Evolutionary conservation across 495 filamentous ascomycete genomes (phyloP).

Genomic region (Pyronema omphalodes): DNA sequence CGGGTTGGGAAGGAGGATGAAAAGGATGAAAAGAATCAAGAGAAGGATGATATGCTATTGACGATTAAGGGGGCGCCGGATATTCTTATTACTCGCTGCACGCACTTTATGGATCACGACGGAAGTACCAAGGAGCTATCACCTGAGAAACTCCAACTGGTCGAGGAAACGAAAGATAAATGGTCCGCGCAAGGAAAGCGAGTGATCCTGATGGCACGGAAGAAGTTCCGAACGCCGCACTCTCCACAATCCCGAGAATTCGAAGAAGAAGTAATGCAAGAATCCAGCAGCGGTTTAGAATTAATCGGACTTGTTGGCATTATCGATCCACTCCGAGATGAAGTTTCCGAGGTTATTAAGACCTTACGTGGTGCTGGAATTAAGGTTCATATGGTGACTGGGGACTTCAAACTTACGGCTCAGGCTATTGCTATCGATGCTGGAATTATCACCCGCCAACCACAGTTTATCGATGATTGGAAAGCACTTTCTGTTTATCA

Average conservation of each 20-base stretch:
- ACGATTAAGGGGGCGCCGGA: conserved; percentile 50
- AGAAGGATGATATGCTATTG: conserved; percentile 13
- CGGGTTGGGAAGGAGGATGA: too few species aligned
- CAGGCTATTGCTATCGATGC: conserved; percentile 47
- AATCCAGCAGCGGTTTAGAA: conserved; percentile 27
- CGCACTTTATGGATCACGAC: conserved; percentile 30
- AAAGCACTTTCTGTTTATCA: conserved; percentile 16
- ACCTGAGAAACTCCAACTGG: conserved; percentile 20
- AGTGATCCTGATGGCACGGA: conserved; percentile 46
- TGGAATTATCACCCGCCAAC: conserved; percentile 40
- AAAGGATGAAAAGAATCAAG: too few species aligned
- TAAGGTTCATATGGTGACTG: conserved; percentile 55
- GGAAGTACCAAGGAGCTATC: conserved; percentile 32
- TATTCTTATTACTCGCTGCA: conserved; percentile 39
- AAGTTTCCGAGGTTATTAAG: conserved; percentile 41
- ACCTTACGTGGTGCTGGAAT: conserved; percentile 43
- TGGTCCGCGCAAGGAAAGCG: conserved; percentile 48
- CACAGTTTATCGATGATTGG: conserved; percentile 26
- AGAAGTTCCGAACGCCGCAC: conserved; percentile 29
- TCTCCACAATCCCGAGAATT: conserved; percentile 28
- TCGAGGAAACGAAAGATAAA: conserved; percentile 38
- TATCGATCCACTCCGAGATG: conserved; percentile 46
- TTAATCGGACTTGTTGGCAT: conserved; percentile 48
- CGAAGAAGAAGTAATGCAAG: conserved; percentile 33
- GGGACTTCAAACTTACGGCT: conserved; percentile 53